Evolutionary conservation across 176 grass and related monocot genomes (phyloP).

Genomic region (Luzula sylvatica): DNA sequence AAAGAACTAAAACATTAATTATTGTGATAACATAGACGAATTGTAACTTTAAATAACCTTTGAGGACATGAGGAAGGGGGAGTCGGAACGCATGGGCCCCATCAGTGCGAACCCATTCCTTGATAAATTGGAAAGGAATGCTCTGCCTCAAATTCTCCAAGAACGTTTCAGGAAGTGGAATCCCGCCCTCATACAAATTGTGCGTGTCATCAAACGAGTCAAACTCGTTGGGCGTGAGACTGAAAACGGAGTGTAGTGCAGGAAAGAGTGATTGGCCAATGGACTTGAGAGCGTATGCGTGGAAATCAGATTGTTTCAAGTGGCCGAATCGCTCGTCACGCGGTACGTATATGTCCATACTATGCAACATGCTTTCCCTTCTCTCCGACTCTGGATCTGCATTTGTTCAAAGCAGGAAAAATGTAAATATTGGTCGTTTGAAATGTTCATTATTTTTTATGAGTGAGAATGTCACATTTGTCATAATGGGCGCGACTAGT

Average conservation of each 20-base stretch:
- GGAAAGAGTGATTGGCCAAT: slow-evolving; percentile 8
- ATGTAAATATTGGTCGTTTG: not conserved
- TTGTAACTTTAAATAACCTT: slow-evolving; percentile 10
- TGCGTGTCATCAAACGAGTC: slow-evolving; percentile 19
- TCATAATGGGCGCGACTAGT: slow-evolving; percentile 15
- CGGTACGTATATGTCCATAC: slow-evolving; percentile 34
- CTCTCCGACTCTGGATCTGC: slow-evolving; percentile 26
- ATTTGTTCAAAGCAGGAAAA: not conserved
- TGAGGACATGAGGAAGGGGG: slow-evolving; percentile 23
- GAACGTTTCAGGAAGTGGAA: not conserved
- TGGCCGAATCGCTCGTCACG: slow-evolving; percentile 12
- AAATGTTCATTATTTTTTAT: not conserved
- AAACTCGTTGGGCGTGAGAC: slow-evolving; percentile 13
- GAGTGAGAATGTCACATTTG: not conserved
- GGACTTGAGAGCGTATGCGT: slow-evolving; percentile 13
- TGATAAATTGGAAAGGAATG: slow-evolving; percentile 29
- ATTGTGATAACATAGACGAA: not conserved
- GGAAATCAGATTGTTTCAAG: slow-evolving; percentile 24
- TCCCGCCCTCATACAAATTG: slow-evolving; percentile 21
- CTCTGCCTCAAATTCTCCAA: slow-evolving; percentile 6
- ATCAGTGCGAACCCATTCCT: slow-evolving; percentile 19
- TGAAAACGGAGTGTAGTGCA: slow-evolving; percentile 1
- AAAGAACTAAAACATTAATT: not conserved
- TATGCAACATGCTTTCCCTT: not conserved
- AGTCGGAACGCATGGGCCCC: slow-evolving; percentile 21